Base-by-base conservation (phyloP, 1,284 basidiomycete genomes). In the Fomitopsis schrenkii region DNA sequence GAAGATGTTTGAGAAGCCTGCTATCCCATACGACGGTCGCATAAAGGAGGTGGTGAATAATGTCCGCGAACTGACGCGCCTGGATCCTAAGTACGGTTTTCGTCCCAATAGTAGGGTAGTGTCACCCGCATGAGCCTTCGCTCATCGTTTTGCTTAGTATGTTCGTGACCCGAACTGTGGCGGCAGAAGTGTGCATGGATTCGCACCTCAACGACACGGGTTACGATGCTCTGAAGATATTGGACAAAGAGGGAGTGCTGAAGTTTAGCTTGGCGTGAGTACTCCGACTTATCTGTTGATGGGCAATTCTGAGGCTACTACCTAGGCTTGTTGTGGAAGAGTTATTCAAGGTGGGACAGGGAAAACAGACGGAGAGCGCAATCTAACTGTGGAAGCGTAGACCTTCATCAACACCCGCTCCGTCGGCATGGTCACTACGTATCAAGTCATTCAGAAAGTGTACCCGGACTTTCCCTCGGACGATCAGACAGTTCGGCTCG, bases 121-220 rank as follows among this genome's bases (percentile, higher is more conserved):
- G 9, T 22, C 17, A 40, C 38, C 38, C 33, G 6, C 48, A 12
- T 30, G 36, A 53, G 30, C 52, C 35, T 10, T 5, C 5, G 60
- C 68, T 68, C 58, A 66, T 64, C 55, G 44, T 42, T 57, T 35
- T 54, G 46, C 33, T 56, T 63, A 91, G 89, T 57, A 91, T 91
- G 88, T 91, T 89, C 71, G 76, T 91, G 57, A 89, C 83, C 66
- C 84, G 89, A 53, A 91, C 89, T 12, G 88, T 91, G 26, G 89
- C 89, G 1, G 88, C 85, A 3, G 90, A 91, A 71, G 81, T 90
- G 33, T 90, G 88, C 69, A 88, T 91, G 86, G 90, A 91, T 71
- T 83, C 85, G 19, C 86, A 85, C 72, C 72, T 77, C 14, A 91
- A 91, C 62, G 84, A 86, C 59, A 74, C 80, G 6, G 88, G 83